Evolutionary conservation across 768 basidiomycete genomes (phyloP), one percentile per base, ranked within the genome.

Genomic region (Phylloporus sp.): DNA sequence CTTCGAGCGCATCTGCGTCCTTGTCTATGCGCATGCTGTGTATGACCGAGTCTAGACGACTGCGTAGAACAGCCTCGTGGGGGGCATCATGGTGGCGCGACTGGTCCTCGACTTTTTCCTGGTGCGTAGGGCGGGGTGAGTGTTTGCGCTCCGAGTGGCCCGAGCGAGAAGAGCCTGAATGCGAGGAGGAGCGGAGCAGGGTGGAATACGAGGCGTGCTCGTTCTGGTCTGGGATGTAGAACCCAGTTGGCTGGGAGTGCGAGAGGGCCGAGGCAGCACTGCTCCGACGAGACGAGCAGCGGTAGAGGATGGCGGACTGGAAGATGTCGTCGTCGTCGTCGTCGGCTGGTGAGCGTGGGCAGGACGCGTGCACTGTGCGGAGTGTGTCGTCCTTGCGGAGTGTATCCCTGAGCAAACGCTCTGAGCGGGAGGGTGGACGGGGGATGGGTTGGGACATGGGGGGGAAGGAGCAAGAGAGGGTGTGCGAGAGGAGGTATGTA

Each of bases 331-430:
- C 62, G 34, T 63, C 72, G 9, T 59, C 57, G 26, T 57, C 59
- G 1, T 63, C 60, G 49, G 47, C 61, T 66, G 28, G 56, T 27
- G 72, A 59, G 63, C 61, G 51, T 20, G 72, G 53, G 53, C 63
- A 52, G 20, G 48, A 18, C 46, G 41, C 58, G 54, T 45, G 53
- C n/a, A n/a, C n/a, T 40, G 56, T 69, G 64, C 53, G 73, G 64
- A 59, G 77, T 67, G 62, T 70, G 61, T 57, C 72, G 66, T 70
- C 78, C 58, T 73, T 82, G 42, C 78, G 72, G 47, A 84, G 75
- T 10, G 82, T 76, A 55, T 82, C 76, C 45, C 82, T 72, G 44
- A 84, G 72, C 41, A 84, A 75, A 10, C 75, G 73, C 59, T 83
- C 78, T 5, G 80, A 81, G 49, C 80, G 73, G 31, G 77, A 78